phyloP scores from a whole-genome alignment of 2,329 filamentous ascomycete species.

The Alternaria gansuensis region DNA sequence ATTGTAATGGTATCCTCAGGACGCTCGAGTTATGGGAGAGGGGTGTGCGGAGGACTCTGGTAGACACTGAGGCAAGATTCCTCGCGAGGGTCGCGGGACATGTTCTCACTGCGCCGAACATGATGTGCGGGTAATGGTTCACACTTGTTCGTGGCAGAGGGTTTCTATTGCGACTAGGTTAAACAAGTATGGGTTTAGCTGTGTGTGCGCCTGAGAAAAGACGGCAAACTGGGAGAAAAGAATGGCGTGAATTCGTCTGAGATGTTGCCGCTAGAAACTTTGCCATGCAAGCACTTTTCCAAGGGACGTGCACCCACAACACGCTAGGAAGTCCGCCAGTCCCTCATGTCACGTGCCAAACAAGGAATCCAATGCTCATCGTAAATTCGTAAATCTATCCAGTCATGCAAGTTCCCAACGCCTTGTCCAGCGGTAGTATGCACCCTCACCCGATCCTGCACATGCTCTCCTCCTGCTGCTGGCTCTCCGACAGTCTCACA shows the following conservation, averaged over 20 bases:
- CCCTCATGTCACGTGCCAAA: conserved; percentile 1
- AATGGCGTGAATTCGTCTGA: conserved; percentile 18
- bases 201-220: conserved; percentile 18
- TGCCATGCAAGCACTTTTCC: conserved; percentile 39
- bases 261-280: conserved; percentile 25
- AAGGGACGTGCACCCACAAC: conserved; percentile 28
- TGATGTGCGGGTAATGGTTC: conserved; percentile 37
- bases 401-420: conserved; percentile 8
- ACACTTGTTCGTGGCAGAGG: conserved; percentile 23
- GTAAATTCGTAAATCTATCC: conserved; percentile 1
- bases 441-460: conserved; percentile 14
- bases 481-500: conserved; percentile 44
- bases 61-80: conserved; percentile 38
- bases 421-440: conserved; percentile 1
- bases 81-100: conserved; percentile 52
- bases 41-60: conserved; percentile 38
- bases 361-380: conserved; percentile 1
- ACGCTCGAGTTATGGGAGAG: conserved; percentile 33
- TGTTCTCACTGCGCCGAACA: conserved; percentile 57
- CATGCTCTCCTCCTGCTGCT: conserved; percentile 6
- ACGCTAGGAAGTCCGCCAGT: conserved; percentile 24
- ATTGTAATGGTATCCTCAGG: conserved; percentile 29
- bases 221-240: conserved; percentile 29
- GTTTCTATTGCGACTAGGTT: conserved; percentile 23
- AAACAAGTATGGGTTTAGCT: conserved; percentile 20